These are phyloP conservation scores for Talaromyces sp. DNA, from an alignment of 2,329 filamentous ascomycete species.

Conservation along the genomic window DNA sequence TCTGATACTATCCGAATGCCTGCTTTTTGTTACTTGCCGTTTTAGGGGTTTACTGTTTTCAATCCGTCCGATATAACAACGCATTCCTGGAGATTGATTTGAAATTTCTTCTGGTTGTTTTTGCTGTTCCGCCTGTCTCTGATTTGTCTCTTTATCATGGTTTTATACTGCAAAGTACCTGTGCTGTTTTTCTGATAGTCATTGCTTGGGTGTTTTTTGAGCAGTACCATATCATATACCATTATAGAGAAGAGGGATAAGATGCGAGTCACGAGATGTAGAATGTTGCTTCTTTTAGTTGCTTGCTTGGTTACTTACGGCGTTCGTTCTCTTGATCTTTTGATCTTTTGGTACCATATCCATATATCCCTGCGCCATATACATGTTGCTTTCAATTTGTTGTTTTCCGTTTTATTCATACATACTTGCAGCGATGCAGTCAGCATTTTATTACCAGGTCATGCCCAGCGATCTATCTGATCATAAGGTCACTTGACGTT, in stretches of 20 bases:
- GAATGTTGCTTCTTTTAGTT: constrained; percentile 1
- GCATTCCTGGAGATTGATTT: background rate
- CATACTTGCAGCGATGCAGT: background rate
- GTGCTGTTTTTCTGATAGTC: background rate
- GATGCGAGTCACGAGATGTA: constrained; percentile 3
- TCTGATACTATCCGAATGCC: background rate
- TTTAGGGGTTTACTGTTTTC: background rate
- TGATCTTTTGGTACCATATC: background rate
- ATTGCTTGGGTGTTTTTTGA: background rate
- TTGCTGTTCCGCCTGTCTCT: background rate
- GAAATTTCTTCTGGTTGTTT: background rate
- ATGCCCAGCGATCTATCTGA: background rate
- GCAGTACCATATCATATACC: background rate
- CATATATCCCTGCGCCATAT: background rate
- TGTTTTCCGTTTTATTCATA: background rate
- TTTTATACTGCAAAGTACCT: background rate
- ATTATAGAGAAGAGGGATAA: background rate
- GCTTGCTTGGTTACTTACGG: background rate
- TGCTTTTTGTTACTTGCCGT: background rate
- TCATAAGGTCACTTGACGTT: background rate
- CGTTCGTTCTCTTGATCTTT: background rate
- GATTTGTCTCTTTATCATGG: background rate
- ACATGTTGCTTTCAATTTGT: background rate
- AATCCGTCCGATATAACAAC: background rate
- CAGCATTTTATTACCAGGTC: background rate